Conservation (phyloP, 2,329 filamentous ascomycete genomes). For the Neofusicoccum ribis region DNA sequence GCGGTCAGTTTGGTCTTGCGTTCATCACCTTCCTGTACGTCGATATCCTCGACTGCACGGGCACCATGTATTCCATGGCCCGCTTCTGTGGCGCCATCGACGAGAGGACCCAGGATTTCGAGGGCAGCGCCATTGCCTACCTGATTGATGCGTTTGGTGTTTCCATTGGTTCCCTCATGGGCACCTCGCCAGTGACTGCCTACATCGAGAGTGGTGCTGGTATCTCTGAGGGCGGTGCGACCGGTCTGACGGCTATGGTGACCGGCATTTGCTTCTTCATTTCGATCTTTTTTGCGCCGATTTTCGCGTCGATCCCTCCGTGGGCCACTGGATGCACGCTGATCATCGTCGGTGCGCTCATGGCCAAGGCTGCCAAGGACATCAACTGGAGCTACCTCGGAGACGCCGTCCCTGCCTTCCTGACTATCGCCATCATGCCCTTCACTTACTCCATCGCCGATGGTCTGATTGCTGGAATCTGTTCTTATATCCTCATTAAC, state of each 20-base stretch:
- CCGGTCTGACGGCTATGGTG: constrained; percentile 77
- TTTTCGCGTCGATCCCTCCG: constrained; percentile 84
- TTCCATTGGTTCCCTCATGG: constrained; percentile 76
- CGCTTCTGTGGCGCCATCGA: constrained; percentile 79
- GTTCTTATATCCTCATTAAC: constrained; percentile 77
- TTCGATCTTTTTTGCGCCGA: constrained; percentile 84
- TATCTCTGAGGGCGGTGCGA: constrained; percentile 83
- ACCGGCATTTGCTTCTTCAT: constrained; percentile 84
- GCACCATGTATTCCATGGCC: constrained; percentile 87
- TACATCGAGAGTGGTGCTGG: constrained; percentile 89
- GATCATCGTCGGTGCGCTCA: constrained; percentile 83
- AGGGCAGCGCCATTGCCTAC: constrained; percentile 80
- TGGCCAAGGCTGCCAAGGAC: constrained; percentile 74
- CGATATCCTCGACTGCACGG: constrained; percentile 84
- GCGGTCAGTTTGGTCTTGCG: constrained; percentile 76
- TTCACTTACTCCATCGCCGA: constrained; percentile 89
- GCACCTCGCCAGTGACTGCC: constrained; percentile 77
- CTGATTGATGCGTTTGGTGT: constrained; percentile 80
- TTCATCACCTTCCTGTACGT: constrained; percentile 89
- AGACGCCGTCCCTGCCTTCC: constrained; percentile 80
- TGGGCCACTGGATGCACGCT: constrained; percentile 91
- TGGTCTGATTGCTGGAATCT: constrained; percentile 78
- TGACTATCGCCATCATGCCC: constrained; percentile 83
- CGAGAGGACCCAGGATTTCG: constrained; percentile 81
- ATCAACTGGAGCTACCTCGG: constrained; percentile 90